Evolutionary conservation across 148 eudicot species (phyloP).

Genomic region (Persicaria tinctoria): DNA sequence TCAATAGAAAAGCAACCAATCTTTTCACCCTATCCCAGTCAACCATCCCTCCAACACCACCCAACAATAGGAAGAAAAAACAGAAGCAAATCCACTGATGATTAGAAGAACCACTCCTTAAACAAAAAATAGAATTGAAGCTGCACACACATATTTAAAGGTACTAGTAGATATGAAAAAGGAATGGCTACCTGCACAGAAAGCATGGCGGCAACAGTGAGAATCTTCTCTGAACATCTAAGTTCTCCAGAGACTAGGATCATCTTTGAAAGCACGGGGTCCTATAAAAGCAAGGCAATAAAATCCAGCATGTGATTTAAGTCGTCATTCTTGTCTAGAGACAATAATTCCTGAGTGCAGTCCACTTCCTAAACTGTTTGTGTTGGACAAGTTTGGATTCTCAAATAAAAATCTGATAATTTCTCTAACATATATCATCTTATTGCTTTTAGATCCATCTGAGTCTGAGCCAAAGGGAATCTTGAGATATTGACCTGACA

Average conservation of each 20-base stretch:
- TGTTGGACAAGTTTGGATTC: conserved; percentile 18
- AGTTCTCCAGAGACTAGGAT: conserved; percentile 71
- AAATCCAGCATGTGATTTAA: not conserved
- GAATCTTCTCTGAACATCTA: conserved; percentile 87
- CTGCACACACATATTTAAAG: not conserved
- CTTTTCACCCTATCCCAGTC: not conserved
- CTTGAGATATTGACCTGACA: conserved; percentile 30
- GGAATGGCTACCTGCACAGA: conserved; percentile 63
- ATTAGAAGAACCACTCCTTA: not conserved
- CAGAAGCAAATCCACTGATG: not conserved
- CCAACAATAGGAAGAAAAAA: not conserved
- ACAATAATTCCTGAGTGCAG: not conserved
- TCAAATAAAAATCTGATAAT: conserved; percentile 45
- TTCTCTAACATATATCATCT: conserved; percentile 66
- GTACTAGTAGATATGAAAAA: not conserved
- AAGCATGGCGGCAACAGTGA: conserved; percentile 82
- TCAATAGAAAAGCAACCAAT: not conserved
- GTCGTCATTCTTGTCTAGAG: not conserved
- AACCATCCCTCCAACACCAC: not conserved
- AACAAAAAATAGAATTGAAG: not conserved
- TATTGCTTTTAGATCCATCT: conserved; percentile 92
- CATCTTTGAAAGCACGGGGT: conserved; percentile 89
- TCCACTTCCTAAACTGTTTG: conserved; percentile 3
- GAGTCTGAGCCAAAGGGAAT: conserved; percentile 65
- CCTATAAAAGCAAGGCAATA: conserved; percentile 34